A percentile compares a stretch with the other conserved stretches of the same genome.
Evolutionary conservation across 805 yeast genomes (phyloP).

Genomic region (Naumovozyma baii): DNA sequence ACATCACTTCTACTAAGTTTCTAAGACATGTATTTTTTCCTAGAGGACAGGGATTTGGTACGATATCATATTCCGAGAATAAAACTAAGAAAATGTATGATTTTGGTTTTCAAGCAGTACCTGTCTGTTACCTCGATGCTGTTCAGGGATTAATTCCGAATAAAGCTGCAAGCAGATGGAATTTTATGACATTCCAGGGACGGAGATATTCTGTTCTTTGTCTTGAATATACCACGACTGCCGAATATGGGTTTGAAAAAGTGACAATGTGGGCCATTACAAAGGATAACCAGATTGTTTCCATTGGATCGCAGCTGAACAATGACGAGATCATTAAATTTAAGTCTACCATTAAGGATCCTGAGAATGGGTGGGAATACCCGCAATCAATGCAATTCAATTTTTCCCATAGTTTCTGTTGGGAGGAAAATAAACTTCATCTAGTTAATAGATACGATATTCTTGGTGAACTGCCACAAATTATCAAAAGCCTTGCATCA

Average conservation of each 20-base stretch:
- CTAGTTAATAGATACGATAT: conserved; percentile 78
- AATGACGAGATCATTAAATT: conserved; percentile 37
- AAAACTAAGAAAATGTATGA: conserved; percentile 3
- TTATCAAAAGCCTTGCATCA: conserved; percentile 66
- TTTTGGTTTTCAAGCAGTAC: conserved; percentile 27
- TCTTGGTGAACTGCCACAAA: conserved; percentile 77
- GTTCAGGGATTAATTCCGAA: conserved; percentile 88
- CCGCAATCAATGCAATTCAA: conserved; percentile 40
- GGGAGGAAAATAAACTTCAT: conserved; percentile 40
- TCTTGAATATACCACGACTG: conserved; percentile 83
- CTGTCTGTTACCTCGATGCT: conserved; percentile 71
- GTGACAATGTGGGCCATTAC: conserved; percentile 34
- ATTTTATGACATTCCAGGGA: conserved; percentile 71
- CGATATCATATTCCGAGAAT: conserved; percentile 29
- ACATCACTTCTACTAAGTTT: conserved; percentile 50
- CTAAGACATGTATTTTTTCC: conserved; percentile 82
- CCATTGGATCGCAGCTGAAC: conserved; percentile 41
- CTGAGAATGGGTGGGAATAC: conserved; percentile 66
- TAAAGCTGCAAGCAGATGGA: conserved; percentile 86
- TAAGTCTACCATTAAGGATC: conserved; percentile 36
- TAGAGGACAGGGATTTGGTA: conserved; percentile 53
- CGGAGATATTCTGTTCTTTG: conserved; percentile 52
- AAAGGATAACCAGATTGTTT: conserved; percentile 43
- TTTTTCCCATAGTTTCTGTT: conserved; percentile 26
- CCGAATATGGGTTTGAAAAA: conserved; percentile 44